These are phyloP conservation scores for Lyophyllum decastes DNA, from an alignment of 768 basidiomycete genomes.

Conservation along the genomic window DNA sequence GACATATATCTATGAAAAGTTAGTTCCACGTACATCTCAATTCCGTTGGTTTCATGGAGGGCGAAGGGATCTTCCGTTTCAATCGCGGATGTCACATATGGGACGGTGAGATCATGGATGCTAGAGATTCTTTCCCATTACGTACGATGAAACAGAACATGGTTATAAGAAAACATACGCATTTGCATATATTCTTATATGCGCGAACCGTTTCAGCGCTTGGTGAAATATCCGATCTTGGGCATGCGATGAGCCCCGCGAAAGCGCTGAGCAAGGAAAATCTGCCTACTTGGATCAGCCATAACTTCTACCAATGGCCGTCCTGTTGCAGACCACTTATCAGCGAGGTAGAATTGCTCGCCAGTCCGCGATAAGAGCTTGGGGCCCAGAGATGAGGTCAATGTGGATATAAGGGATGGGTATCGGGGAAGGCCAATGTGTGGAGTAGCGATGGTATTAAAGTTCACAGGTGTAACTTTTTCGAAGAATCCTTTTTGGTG, in stretches of 20 bases:
- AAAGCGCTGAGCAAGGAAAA: neutral
- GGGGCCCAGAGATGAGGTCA: slow-evolving; percentile 61
- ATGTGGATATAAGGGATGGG: slow-evolving; percentile 54
- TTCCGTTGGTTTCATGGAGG: slow-evolving; percentile 52
- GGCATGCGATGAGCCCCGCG: neutral
- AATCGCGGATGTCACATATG: slow-evolving; percentile 78
- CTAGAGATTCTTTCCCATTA: slow-evolving; percentile 29
- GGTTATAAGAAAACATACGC: slow-evolving; percentile 47
- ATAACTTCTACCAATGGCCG: slow-evolving; percentile 72
- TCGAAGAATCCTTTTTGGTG: slow-evolving; percentile 73
- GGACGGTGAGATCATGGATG: slow-evolving; percentile 78
- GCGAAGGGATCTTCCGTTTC: slow-evolving; percentile 69
- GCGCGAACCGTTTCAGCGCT: slow-evolving; percentile 64
- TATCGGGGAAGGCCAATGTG: slow-evolving; percentile 75
- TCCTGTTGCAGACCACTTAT: slow-evolving; percentile 71
- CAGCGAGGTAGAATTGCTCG: slow-evolving; percentile 72
- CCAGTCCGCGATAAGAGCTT: slow-evolving; percentile 78
- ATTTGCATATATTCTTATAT: slow-evolving; percentile 81
- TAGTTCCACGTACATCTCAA: slow-evolving; percentile 51
- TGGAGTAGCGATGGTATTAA: slow-evolving; percentile 83
- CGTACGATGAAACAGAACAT: neutral
- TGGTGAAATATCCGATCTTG: slow-evolving; percentile 76
- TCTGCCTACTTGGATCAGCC: slow-evolving; percentile 68
- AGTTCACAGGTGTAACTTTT: slow-evolving; percentile 71
- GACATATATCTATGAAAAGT: neutral